Base-by-base conservation (phyloP, 2,329 filamentous ascomycete genomes). In the Rutstroemia sydowiana region DNA sequence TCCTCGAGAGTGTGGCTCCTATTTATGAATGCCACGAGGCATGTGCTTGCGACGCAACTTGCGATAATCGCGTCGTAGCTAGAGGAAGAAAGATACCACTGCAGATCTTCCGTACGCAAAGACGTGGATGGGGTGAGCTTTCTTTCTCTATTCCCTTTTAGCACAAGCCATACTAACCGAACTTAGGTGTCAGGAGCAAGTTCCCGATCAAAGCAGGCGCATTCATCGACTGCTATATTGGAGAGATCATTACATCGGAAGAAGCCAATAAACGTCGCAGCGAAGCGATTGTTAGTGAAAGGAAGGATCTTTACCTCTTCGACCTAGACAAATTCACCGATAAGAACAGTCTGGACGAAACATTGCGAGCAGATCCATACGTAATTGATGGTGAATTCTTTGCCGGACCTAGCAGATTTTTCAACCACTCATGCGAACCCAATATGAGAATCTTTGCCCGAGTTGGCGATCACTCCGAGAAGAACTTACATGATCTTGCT, bases 1-100 rank as follows among this genome's bases (percentile, higher is more conserved):
- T 78, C 40, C 70, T 83, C 11, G 60, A 73, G 21, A 80, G 77
- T 23, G 73, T 77, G 36, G 66, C 76, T 31, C 79, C 85, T 0
- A 85, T 95, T 52, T 92, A 91, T 67, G 88, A 95, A 63, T 95
- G 88, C 64, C 88, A 93, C 60, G 71, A 76, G 2, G 78, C 75
- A 8, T 95, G 88, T 68, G 71, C 69, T 2, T 95, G 88, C 60
- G 75, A 75, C 2, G 63, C 67, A 0, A 59, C 70, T 16, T 95
- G 88, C 61, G 82, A 84, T 1, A 92, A 89, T 62, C 76, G 87
- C 5, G 82, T 91, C 0, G 87, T 93, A 0, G 85, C 89, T 63
- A 76, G 84, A 45, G 88, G 88, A 0, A 75, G 88, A 2, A 78
- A 75, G 42, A 73, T 93, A 0, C 77, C 82, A 2, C 70, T 95